phyloP scores from a whole-genome alignment of 108 stramenopile species.

The Cylindrotheca fusiformis region DNA sequence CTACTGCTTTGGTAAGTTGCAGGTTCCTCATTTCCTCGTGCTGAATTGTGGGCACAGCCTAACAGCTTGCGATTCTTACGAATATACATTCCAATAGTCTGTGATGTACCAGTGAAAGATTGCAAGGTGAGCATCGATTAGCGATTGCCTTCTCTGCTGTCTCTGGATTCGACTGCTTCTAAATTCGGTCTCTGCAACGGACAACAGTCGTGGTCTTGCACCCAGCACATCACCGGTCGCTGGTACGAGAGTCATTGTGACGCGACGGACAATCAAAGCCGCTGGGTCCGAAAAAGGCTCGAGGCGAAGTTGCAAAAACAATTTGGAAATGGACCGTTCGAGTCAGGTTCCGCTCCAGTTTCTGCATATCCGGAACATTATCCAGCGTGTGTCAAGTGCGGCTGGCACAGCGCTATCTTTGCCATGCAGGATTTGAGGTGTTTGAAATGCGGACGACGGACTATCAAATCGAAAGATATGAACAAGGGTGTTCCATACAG shows the following conservation, averaged over 20 bases:
- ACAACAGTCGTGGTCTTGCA: background rate
- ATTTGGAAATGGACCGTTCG: background rate
- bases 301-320: background rate
- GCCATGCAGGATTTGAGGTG: constrained; percentile 1
- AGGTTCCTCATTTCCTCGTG: constrained; percentile 12
- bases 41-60: constrained; percentile 18
- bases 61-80: constrained; percentile 4
- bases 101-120: background rate
- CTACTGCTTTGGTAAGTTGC: constrained; percentile 29
- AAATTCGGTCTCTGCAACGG: background rate
- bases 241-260: background rate
- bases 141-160: background rate
- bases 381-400: background rate
- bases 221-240: background rate
- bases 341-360: background rate
- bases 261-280: background rate
- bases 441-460: constrained; percentile 15
- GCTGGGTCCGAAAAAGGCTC: background rate
- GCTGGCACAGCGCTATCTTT: background rate
- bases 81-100: background rate
- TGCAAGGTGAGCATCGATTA: background rate
- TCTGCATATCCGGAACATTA: background rate
- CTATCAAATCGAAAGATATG: background rate
- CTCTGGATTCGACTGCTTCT: background rate
- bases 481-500: background rate